phyloP scores from a whole-genome alignment of 306 rosid genomes.

The Lathyrus tuberosus region DNA sequence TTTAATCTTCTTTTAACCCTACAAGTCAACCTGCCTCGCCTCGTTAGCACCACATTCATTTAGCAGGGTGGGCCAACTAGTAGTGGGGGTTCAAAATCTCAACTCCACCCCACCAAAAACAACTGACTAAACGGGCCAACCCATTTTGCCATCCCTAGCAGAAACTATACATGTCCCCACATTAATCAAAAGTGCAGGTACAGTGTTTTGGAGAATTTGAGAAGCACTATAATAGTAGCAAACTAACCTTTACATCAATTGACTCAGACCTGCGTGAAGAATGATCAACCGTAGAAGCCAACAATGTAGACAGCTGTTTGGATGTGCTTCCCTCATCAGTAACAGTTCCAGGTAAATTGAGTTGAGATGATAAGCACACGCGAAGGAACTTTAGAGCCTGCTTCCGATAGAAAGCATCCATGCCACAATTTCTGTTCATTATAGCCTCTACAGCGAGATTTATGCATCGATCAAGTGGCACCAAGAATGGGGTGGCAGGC shows the following conservation, averaged over 20 bases:
- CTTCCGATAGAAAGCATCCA: constrained; percentile 82
- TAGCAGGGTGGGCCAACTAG: too few species aligned
- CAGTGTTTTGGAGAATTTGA: constrained; percentile 10
- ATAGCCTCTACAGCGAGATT: constrained; percentile 95
- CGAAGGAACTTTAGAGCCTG: constrained; percentile 91
- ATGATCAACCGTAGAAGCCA: constrained; percentile 75
- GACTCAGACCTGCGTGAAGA: constrained; percentile 75
- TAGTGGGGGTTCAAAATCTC: too few species aligned
- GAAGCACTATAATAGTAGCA: constrained; percentile 18
- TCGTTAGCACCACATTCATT: too few species aligned
- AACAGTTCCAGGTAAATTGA: constrained; percentile 89
- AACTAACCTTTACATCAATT: constrained; percentile 76
- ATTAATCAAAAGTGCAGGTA: constrained; percentile 7
- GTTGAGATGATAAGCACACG: constrained; percentile 93
- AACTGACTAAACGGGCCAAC: too few species aligned
- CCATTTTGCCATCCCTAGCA: too few species aligned
- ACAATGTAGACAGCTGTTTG: constrained; percentile 71
- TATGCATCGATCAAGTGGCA: constrained; percentile 96
- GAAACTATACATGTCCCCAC: constrained; percentile 4
- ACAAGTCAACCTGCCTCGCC: too few species aligned
- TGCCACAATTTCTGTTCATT: constrained; percentile 67
- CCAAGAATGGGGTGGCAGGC: constrained; percentile 98
- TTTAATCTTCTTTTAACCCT: too few species aligned
- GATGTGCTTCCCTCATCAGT: constrained; percentile 74
- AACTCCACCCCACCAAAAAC: too few species aligned